These are phyloP conservation scores for Gliomastix tumulicola DNA, from an alignment of 2,329 filamentous ascomycete genomes.

Conservation along the genomic window DNA sequence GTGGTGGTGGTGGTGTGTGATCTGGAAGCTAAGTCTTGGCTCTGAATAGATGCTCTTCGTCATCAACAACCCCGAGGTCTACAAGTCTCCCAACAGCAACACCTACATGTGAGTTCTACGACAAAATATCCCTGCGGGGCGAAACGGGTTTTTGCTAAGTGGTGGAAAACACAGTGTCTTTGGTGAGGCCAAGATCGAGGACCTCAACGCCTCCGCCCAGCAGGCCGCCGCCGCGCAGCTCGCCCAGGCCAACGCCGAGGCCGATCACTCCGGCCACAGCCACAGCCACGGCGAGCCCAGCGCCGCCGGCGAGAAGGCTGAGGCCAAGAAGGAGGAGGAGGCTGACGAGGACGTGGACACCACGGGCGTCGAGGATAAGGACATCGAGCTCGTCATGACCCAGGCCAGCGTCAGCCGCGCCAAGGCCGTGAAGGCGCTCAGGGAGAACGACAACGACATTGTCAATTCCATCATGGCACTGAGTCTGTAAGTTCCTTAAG, in stretches of 20 bases:
- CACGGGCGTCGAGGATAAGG: constrained; percentile 92
- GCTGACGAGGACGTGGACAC: constrained; percentile 96
- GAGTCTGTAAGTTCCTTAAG: constrained; percentile 56
- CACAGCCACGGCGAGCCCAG: constrained; percentile 65
- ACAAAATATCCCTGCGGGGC: too few species aligned
- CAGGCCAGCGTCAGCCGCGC: constrained; percentile 95
- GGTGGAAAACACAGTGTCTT: constrained; percentile 83
- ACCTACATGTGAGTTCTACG: constrained; percentile 98
- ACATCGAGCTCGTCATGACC: constrained; percentile 98
- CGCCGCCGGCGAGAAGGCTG: constrained; percentile 65
- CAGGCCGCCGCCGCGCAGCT: constrained; percentile 94
- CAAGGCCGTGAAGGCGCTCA: constrained; percentile 97
- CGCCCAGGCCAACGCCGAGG: constrained; percentile 55
- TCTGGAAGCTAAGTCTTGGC: constrained; percentile 12
- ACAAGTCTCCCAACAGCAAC: constrained; percentile 99
- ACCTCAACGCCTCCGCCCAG: constrained; percentile 97
- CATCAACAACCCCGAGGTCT: constrained; percentile 99
- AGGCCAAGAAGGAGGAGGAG: constrained; percentile 80
- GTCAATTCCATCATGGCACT: constrained; percentile 99
- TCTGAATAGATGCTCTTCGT: constrained; percentile 85
- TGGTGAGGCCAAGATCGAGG: constrained; percentile 99
- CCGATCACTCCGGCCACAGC: constrained; percentile 66
- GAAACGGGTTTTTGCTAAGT: too few species aligned
- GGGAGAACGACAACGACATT: constrained; percentile 99
- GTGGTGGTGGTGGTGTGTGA: constrained; percentile 2